A percentile compares a stretch with the other conserved stretches of the same genome.
phyloP scores from a whole-genome alignment of 306 rosid species.

The Cyamopsis tetragonoloba region DNA sequence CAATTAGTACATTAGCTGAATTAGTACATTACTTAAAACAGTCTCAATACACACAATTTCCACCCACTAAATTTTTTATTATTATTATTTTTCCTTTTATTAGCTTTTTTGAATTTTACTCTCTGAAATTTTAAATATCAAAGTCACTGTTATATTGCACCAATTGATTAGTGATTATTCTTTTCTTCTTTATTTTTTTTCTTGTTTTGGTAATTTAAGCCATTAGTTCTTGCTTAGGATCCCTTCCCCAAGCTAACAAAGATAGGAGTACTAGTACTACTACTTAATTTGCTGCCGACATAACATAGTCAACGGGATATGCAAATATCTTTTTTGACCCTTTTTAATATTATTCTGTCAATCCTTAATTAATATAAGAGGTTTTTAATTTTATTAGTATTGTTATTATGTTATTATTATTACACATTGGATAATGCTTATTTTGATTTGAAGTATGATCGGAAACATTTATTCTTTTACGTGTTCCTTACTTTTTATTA shows the following conservation, averaged over 20 bases:
- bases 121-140: no score
- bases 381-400: not conserved
- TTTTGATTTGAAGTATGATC: constrained; percentile 16
- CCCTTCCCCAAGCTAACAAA: not conserved
- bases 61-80: not conserved
- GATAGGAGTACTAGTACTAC: not conserved
- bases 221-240: not conserved
- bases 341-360: not conserved
- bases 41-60: not conserved
- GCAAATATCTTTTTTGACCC: not conserved
- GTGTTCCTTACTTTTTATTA: not conserved
- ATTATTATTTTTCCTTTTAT: not conserved
- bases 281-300: constrained; percentile 37
- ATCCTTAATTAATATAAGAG: not conserved
- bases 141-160: constrained; percentile 46
- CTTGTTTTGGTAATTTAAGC: not conserved
- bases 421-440: not conserved
- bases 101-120: no score
- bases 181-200: no score
- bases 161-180: not conserved
- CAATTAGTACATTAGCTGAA: no score
- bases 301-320: constrained; percentile 24
- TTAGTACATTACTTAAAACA: no score
- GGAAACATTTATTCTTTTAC: constrained; percentile 23
- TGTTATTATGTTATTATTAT: no score